These are phyloP conservation scores for Areca catechu DNA, from an alignment of 176 grass and related monocot species.

Conservation along the genomic window DNA sequence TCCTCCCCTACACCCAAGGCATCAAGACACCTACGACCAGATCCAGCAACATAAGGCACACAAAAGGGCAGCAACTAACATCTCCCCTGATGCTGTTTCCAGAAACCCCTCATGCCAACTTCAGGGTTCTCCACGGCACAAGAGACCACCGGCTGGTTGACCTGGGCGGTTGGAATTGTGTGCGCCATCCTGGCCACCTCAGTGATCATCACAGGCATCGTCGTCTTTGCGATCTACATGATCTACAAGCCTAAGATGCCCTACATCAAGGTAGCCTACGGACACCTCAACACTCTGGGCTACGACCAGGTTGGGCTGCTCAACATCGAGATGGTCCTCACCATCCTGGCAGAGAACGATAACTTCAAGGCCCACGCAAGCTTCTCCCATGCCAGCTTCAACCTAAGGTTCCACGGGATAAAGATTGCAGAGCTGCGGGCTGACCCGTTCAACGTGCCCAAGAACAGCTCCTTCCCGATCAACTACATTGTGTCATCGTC, in stretches of 20 bases:
- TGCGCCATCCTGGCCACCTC: too few species aligned
- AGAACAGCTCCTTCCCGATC: conserved; percentile 28
- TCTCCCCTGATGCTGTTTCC: too few species aligned
- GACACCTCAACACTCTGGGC: conserved; percentile 28
- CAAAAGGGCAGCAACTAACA: too few species aligned
- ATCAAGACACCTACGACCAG: too few species aligned
- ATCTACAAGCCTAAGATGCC: conserved; percentile 21
- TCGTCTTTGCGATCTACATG: conserved; percentile 1
- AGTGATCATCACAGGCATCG: conserved; percentile 30
- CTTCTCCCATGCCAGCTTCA: conserved; percentile 40
- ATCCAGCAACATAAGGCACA: too few species aligned
- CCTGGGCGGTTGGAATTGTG: too few species aligned
- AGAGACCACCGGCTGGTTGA: too few species aligned
- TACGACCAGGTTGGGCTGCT: conserved; percentile 51
- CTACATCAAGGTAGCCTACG: conserved; percentile 32
- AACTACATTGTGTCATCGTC: conserved; percentile 35
- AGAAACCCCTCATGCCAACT: too few species aligned
- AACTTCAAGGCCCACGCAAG: conserved; percentile 25
- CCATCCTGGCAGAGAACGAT: conserved; percentile 39
- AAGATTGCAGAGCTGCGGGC: conserved; percentile 43
- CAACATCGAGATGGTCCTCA: conserved; percentile 23
- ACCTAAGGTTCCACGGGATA: conserved; percentile 30
- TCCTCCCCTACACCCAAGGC: too few species aligned
- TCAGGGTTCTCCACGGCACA: too few species aligned
- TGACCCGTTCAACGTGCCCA: conserved; percentile 26